Conservation (phyloP, 257 asterid genomes). For the Capsicum baccatum region DNA sequence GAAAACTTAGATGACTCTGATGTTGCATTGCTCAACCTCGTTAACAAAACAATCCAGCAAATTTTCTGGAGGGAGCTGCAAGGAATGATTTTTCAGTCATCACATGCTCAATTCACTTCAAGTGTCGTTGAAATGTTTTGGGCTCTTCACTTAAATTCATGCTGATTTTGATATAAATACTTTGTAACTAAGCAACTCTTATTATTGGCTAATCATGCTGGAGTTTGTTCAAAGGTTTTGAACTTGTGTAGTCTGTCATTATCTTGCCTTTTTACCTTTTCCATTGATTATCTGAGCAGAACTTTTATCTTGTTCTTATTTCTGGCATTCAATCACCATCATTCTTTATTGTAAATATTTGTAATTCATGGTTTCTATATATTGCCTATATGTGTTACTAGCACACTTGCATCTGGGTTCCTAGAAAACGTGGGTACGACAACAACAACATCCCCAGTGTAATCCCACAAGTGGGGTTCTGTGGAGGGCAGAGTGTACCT, state of each 20-base stretch:
- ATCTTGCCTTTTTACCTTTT: neutral
- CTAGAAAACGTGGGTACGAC: neutral
- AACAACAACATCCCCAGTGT: no score
- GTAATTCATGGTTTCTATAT: slow-evolving; percentile 1
- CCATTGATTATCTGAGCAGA: neutral
- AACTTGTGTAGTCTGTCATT: neutral
- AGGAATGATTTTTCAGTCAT: neutral
- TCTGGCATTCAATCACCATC: neutral
- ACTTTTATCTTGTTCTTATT: neutral
- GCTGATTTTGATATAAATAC: no score
- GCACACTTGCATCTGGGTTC: slow-evolving; percentile 4
- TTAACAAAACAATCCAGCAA: neutral
- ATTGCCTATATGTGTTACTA: neutral
- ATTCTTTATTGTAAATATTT: neutral
- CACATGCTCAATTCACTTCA: neutral
- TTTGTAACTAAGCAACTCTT: no score
- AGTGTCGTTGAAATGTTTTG: neutral
- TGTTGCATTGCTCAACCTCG: neutral
- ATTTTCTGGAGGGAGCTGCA: neutral
- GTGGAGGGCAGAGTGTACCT: no score
- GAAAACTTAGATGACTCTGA: neutral
- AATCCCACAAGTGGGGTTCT: no score
- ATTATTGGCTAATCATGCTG: no score
- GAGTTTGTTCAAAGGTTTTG: no score
- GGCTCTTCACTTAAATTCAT: neutral